Conservation (phyloP, 2,329 filamentous ascomycete species). For the Hypoxylon sp. region DNA sequence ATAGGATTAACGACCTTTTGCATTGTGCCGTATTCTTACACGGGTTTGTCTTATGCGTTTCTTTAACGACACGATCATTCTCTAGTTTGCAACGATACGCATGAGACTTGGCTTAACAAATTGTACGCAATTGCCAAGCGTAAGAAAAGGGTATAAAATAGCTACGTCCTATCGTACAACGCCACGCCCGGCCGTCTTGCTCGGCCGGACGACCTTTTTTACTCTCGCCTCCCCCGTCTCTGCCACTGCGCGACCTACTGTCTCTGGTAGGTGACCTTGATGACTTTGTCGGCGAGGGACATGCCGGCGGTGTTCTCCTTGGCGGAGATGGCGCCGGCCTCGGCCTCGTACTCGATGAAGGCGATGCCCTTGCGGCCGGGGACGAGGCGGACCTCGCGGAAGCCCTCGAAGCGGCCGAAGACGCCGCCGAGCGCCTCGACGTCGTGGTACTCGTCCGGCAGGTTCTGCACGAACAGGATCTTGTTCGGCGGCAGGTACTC, state of each 20-base stretch:
- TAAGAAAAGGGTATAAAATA: too few relatives aligned
- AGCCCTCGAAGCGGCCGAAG: slow-evolving; percentile 90
- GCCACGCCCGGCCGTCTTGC: too few relatives aligned
- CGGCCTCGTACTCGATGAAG: slow-evolving; percentile 95
- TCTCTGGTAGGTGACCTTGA: slow-evolving; percentile 96
- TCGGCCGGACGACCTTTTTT: too few relatives aligned
- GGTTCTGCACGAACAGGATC: slow-evolving; percentile 90
- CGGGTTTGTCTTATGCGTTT: not conserved
- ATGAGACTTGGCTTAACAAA: too few relatives aligned
- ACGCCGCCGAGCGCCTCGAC: slow-evolving; percentile 80
- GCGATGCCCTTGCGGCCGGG: slow-evolving; percentile 88
- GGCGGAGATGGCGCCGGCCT: slow-evolving; percentile 87
- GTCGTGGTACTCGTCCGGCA: slow-evolving; percentile 86
- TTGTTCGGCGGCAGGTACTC: slow-evolving; percentile 98
- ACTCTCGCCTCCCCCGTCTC: not conserved
- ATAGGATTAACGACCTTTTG: slow-evolving; percentile 21
- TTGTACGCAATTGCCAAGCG: too few relatives aligned
- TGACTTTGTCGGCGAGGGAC: slow-evolving; percentile 77
- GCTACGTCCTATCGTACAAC: too few relatives aligned
- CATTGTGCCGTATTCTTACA: not conserved
- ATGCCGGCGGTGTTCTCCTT: slow-evolving; percentile 94
- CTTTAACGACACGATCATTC: too few relatives aligned
- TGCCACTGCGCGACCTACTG: slow-evolving; percentile 60
- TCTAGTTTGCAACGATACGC: too few relatives aligned
- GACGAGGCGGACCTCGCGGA: slow-evolving; percentile 90